These are phyloP conservation scores for Exidia glandulosa DNA, from an alignment of 768 basidiomycete genomes.

Conservation along the genomic window DNA sequence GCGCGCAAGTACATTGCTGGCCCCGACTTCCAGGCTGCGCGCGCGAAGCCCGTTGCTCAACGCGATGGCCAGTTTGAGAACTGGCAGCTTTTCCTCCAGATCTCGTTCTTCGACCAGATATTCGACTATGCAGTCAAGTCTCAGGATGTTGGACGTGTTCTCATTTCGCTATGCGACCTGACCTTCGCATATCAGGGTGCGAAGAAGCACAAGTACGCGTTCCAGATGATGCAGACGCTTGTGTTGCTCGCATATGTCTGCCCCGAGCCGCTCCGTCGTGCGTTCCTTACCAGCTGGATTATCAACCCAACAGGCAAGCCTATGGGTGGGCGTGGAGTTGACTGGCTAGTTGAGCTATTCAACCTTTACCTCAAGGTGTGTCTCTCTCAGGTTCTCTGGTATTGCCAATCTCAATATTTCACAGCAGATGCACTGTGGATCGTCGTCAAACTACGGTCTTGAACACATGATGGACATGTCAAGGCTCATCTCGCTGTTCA, in stretches of 20 bases:
- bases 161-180: background rate
- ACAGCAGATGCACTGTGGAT: background rate
- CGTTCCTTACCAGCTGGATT: background rate
- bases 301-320: background rate
- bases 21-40: background rate
- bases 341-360: background rate
- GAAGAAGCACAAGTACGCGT: background rate
- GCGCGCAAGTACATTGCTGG: background rate
- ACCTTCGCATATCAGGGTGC: background rate
- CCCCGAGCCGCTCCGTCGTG: background rate
- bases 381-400: background rate
- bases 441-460: slow-evolving; percentile 4
- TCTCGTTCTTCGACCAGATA: background rate
- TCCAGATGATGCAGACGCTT: background rate
- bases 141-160: background rate
- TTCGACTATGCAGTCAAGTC: background rate
- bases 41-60: background rate
- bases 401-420: background rate
- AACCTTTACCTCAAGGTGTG: background rate
- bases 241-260: background rate
- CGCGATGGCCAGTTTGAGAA: background rate
- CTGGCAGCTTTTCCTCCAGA: background rate
- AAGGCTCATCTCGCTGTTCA: slow-evolving; percentile 8
- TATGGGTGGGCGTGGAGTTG: background rate
- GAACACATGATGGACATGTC: slow-evolving; percentile 10